Evolutionary conservation across 75 land plant species (phyloP), one percentile per base, ranked within the genome.

Genomic region (Selaginella moellendorffii): DNA sequence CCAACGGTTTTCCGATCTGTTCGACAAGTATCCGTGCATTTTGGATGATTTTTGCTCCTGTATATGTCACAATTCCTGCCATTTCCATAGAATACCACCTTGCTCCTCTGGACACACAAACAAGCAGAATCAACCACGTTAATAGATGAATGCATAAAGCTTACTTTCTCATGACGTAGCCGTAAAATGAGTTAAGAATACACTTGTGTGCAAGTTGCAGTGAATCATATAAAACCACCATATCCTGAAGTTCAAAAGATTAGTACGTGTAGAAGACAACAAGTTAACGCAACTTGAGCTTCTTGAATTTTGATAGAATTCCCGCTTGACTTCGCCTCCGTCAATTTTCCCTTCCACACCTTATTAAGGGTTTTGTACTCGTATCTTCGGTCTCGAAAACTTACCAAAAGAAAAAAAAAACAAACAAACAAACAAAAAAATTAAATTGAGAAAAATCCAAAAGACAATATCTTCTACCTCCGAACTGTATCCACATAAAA

Each of bases 31-130:
- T 65, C 9, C 88, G 87, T 66, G 99, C 99, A 84, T 89, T 95
- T 60, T 95, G 99, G 25, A 95, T 95, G 1, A 95, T 95, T 74
- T 95, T 95, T 23, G 99, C 99, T 17, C 99, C 99, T 61, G 99
- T 95, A 56, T 95, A 95, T 1, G 99, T 95, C 26, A 95, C 99
- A 8, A 89, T 95, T 30, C 99, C 99, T 54, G 99, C 99, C 99
- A 95, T 95, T 77, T 95, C 96, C 99, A 95, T 95, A 19, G 99
- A 95, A 64, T 86, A 95, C 99, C 99, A 95, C 71, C 99, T 78
- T 27, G 99, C 99, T 59, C 99, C 99, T 74, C 99, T 95, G 63
- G 25, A 65, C 27, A 23, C 53, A 66, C 60, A 14, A 36, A 36
- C 14, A 36, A 5, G 14, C 53, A 66, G 60, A 14, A 36, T 5